Evolutionary conservation across 352 stramenopile species (phyloP), one percentile per base, ranked within the genome.

Genomic region (Hyaloperonospora arabidopsidis): DNA sequence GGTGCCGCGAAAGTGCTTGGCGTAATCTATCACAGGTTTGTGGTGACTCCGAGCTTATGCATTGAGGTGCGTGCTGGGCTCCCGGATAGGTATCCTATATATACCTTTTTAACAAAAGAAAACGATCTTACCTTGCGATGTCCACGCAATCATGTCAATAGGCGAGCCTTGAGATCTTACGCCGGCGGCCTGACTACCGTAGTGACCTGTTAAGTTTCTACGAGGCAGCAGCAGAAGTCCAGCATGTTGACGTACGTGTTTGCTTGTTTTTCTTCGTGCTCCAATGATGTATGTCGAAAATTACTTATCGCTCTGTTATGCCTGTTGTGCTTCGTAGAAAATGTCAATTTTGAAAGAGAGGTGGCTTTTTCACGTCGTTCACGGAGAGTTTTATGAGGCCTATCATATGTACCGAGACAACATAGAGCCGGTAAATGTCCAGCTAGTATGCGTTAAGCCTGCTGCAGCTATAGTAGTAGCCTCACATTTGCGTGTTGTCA

Each of bases 311-410:
- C 12, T 52, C 6, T 41, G 25, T 32, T 50, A 18, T 57, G 23
- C 41, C 38, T 55, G 46, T 21, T 40, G 22, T 21, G 87, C 76
- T 74, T 21, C 44, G 28, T 22, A 89, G 79, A 76, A 79, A 76
- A 45, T 77, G 21, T 65, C 74, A 48, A 64, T 93, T 52, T 44
- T 83, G 45, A 89, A 87, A 36, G 83, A 93, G 47, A 68, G 86
- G 47, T 81, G 85, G 53, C 72, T 85, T 29, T 70, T 89, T 35
- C 67, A 89, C 58, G 62, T 93, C 17, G 53, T 74, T 21, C 66
- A 79, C 21, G 83, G 79, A 5, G 76, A 93, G 38, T 89, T 87
- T 45, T 89, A 93, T 50, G 79, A 90, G 45, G 83, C 83, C 0
- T 88, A 87, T 47, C 62, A 78, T 35, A 57, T 89, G 11, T 93